phyloP scores from a whole-genome alignment of 2,329 filamentous ascomycete species.

The Penicillium sp. region DNA sequence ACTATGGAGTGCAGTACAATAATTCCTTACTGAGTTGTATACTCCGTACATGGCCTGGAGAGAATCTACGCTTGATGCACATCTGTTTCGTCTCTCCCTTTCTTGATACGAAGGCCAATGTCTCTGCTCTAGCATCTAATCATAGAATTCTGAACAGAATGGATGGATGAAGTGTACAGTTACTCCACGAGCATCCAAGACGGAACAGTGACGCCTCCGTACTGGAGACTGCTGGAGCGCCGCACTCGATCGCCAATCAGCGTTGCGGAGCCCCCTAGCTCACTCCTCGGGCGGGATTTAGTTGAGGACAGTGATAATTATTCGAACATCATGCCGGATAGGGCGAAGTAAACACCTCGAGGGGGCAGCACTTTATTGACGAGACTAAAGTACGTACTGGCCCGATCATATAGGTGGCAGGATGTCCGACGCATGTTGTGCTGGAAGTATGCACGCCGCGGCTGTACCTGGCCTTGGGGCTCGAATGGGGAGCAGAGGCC shows the following conservation, averaged over 20 bases:
- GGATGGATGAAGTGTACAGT: background rate
- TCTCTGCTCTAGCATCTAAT: background rate
- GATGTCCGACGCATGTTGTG: background rate
- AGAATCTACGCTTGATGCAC: background rate
- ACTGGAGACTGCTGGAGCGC: conserved; percentile 14
- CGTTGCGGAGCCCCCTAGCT: conserved; percentile 2
- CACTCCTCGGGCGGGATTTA: background rate
- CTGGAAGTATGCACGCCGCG: conserved; percentile 1
- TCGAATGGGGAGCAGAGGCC: background rate
- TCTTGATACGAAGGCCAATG: background rate
- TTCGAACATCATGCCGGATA: background rate
- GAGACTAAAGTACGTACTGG: background rate
- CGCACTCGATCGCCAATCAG: conserved; percentile 5
- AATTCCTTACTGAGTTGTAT: background rate
- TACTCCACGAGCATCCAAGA: background rate
- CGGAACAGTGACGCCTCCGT: background rate
- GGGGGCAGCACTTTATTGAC: background rate
- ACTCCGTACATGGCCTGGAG: background rate
- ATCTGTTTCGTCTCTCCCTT: background rate
- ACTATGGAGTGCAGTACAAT: background rate
- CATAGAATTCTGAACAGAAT: background rate
- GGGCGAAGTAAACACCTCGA: background rate
- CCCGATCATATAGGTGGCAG: background rate
- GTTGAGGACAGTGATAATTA: background rate
- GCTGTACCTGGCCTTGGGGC: background rate